These are phyloP conservation scores for Coemansia sp. DNA, from an alignment of 192 early-diverging fungal species.

Conservation along the genomic window DNA sequence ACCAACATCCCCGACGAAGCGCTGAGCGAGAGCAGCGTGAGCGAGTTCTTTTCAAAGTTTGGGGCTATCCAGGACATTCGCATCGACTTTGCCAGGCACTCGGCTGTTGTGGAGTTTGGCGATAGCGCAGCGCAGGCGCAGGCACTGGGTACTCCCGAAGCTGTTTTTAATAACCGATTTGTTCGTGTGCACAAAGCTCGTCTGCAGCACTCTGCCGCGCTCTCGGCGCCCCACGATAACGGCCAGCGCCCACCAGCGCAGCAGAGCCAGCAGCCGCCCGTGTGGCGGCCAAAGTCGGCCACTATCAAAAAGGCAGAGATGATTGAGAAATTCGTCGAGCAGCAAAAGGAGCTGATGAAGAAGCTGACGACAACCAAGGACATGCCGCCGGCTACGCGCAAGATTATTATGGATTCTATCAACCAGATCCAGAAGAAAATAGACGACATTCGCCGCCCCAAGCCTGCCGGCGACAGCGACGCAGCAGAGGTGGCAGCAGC, in stretches of 20 bases:
- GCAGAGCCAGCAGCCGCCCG: neutral
- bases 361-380: constrained; percentile 43
- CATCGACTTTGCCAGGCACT: constrained; percentile 27
- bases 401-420: constrained; percentile 55
- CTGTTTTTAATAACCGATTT: constrained; percentile 49
- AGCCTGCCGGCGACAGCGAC: neutral
- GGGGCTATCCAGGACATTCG: constrained; percentile 21
- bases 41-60: constrained; percentile 35
- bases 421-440: constrained; percentile 45
- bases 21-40: constrained; percentile 18
- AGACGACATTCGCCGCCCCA: constrained; percentile 31
- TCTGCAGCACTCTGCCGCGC: neutral
- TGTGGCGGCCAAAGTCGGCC: constrained; percentile 48
- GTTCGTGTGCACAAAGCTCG: constrained; percentile 30
- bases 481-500: neutral
- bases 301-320: constrained; percentile 46
- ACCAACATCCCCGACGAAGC: constrained; percentile 35
- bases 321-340: constrained; percentile 49
- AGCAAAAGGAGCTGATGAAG: constrained; percentile 48
- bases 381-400: constrained; percentile 42
- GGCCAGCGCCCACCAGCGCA: neutral
- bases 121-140: constrained; percentile 18
- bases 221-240: neutral
- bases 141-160: constrained; percentile 39
- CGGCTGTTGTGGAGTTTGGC: constrained; percentile 21